These are phyloP conservation scores for Plantago elongata DNA, from an alignment of 257 asterid genomes.

Conservation along the genomic window DNA sequence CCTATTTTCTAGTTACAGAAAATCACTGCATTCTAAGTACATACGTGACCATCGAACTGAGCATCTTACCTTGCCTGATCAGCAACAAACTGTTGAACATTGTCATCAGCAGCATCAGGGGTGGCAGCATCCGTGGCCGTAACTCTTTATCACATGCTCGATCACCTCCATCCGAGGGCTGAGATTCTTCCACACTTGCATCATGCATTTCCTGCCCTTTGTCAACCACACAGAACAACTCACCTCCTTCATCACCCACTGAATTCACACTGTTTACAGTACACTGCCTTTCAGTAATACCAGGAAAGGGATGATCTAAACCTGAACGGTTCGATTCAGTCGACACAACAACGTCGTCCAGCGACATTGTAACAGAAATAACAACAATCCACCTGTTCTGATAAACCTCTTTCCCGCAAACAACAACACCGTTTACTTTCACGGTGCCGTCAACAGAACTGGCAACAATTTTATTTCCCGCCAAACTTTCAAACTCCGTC, in stretches of 20 bases:
- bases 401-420: slow-evolving; percentile 48
- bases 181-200: slow-evolving; percentile 26
- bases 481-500: slow-evolving; percentile 39
- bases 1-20: no score
- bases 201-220: slow-evolving; percentile 24
- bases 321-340: background rate
- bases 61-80: no score
- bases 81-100: no score
- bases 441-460: slow-evolving; percentile 31
- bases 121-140: no score
- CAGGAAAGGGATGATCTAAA: slow-evolving; percentile 20
- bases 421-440: slow-evolving; percentile 39
- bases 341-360: slow-evolving; percentile 31
- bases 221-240: slow-evolving; percentile 43
- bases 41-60: no score
- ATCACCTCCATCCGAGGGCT: slow-evolving; percentile 27
- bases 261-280: slow-evolving; percentile 22
- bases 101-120: no score
- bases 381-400: slow-evolving; percentile 63
- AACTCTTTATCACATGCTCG: slow-evolving; percentile 20
- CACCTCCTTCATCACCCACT: slow-evolving; percentile 42
- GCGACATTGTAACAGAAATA: slow-evolving; percentile 35
- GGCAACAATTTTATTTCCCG: slow-evolving; percentile 39
- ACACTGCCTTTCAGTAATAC: slow-evolving; percentile 18
- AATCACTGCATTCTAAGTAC: no score